Evolutionary conservation across 2,329 filamentous ascomycete species (phyloP).

Genomic region (Claviceps pusilla): DNA sequence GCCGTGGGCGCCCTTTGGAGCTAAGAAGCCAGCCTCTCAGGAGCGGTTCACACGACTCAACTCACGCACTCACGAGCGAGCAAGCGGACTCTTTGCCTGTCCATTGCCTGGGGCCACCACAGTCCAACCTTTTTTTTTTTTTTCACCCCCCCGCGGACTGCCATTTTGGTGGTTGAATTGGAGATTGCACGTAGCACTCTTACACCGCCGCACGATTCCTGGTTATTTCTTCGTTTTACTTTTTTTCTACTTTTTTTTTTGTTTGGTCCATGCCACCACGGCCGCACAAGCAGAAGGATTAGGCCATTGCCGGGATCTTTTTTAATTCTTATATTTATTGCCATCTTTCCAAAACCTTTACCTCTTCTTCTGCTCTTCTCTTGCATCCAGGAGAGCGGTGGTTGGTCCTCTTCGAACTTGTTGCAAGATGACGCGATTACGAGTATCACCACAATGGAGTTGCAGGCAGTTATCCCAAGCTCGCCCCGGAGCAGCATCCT

Average conservation of each 20-base stretch:
- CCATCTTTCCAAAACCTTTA: neutral
- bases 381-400: neutral
- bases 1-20: neutral
- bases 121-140: too few species aligned
- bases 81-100: too few species aligned
- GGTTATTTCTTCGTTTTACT: neutral
- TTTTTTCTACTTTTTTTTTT: neutral
- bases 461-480: conserved; percentile 24
- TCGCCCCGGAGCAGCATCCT: conserved; percentile 14
- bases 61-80: too few species aligned
- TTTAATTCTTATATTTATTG: neutral
- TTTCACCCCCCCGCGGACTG: neutral
- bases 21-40: neutral
- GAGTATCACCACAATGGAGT: conserved; percentile 23
- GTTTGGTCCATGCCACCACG: neutral
- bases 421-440: conserved; percentile 26
- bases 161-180: neutral
- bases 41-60: neutral
- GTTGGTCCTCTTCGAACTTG: neutral
- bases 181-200: neutral
- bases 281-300: neutral
- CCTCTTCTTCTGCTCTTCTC: neutral
- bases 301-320: neutral
- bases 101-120: too few species aligned
- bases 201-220: neutral